A percentile compares a stretch with the other conserved stretches of the same genome.
phyloP scores from a whole-genome alignment of 768 basidiomycete genomes.

The Pulveroboletus sp. region DNA sequence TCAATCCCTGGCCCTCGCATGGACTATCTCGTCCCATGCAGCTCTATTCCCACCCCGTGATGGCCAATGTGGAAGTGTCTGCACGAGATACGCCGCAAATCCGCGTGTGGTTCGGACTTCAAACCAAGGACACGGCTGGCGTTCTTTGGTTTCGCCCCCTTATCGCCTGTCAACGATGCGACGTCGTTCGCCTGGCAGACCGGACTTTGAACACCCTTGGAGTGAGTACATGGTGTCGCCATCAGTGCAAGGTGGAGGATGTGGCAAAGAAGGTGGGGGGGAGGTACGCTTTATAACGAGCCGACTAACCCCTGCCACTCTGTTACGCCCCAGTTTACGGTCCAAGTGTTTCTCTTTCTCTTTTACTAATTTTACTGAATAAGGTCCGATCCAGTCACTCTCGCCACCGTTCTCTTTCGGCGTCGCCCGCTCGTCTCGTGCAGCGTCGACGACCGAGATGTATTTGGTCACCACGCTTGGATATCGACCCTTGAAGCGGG shows the following conservation, averaged over 20 bases:
- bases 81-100: not conserved
- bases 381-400: not conserved
- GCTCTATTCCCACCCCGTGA: not conserved
- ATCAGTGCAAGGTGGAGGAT: not conserved
- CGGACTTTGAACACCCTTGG: not conserved
- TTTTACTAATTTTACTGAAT: too few relatives aligned
- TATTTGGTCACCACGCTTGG: not conserved
- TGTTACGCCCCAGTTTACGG: too few relatives aligned
- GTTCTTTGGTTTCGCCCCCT: not conserved
- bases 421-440: not conserved
- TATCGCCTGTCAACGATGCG: not conserved
- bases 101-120: slow-evolving; percentile 1
- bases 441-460: not conserved
- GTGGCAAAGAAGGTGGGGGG: not conserved
- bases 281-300: not conserved
- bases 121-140: not conserved
- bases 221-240: not conserved
- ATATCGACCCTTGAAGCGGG: not conserved
- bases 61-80: not conserved
- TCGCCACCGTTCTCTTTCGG: not conserved
- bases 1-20: not conserved
- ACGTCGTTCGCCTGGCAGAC: not conserved
- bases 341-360: not conserved
- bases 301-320: not conserved
- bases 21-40: too few relatives aligned